Evolutionary conservation across 352 stramenopile species (phyloP).

Genomic region (Phytophthora megakarya): DNA sequence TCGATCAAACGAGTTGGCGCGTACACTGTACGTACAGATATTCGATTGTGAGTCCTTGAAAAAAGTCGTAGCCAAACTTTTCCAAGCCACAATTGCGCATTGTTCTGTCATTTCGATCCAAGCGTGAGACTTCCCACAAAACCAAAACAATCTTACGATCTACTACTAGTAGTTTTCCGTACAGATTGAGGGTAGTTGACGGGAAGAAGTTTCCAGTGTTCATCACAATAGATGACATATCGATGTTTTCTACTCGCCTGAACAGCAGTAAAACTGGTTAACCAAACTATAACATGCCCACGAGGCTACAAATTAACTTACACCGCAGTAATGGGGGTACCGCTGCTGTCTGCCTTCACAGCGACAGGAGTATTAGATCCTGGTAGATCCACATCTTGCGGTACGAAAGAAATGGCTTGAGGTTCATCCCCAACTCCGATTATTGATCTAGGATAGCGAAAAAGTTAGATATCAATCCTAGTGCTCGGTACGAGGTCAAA

Average conservation of each 20-base stretch:
- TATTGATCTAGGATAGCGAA: slow-evolving; percentile 18
- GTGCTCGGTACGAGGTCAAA: neutral
- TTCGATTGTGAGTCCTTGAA: slow-evolving; percentile 31
- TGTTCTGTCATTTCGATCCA: slow-evolving; percentile 19
- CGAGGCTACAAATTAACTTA: slow-evolving; percentile 7
- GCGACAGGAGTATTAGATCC: slow-evolving; percentile 31
- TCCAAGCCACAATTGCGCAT: slow-evolving; percentile 50
- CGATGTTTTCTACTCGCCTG: slow-evolving; percentile 40
- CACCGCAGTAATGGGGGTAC: slow-evolving; percentile 30
- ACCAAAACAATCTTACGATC: too few relatives aligned
- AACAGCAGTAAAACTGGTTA: slow-evolving; percentile 1
- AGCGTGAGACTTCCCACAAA: neutral
- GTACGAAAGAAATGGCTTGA: slow-evolving; percentile 32
- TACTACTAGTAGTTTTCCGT: too few relatives aligned
- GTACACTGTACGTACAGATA: slow-evolving; percentile 35
- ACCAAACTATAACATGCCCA: neutral
- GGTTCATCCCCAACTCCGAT: slow-evolving; percentile 25
- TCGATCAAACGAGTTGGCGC: neutral
- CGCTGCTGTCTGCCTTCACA: slow-evolving; percentile 29
- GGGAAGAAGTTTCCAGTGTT: slow-evolving; percentile 32
- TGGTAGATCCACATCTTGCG: slow-evolving; percentile 31
- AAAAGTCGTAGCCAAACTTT: slow-evolving; percentile 40
- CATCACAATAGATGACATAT: slow-evolving; percentile 31
- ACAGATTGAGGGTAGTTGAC: slow-evolving; percentile 34
- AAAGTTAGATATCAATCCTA: neutral